Evolutionary conservation across 768 basidiomycete species (phyloP), one percentile per base, ranked within the genome.

Genomic region (Naganishia antarctica): DNA sequence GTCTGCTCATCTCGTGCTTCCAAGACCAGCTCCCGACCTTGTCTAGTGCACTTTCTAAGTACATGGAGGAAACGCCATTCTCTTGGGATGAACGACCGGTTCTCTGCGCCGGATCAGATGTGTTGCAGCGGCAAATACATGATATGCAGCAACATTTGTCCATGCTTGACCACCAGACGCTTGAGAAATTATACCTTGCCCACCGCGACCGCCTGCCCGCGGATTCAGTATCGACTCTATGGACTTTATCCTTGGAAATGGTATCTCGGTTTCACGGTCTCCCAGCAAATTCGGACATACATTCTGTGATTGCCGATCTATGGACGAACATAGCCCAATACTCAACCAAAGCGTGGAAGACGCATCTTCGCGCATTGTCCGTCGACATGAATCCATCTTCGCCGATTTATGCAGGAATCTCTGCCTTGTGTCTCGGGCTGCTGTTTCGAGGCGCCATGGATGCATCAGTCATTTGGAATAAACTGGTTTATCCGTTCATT

Each of bases 161-260:
- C 21, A 41, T 31, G 37, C 21, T 57, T 16, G 53, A 57, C 32
- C 21, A 21, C 26, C 53, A 57, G 15, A 41, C 53, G 1, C 37
- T 57, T n/a, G 53, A 40, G 16, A 57, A 23, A 41, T 25, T 57
- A 11, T 6, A 57, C 12, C 6, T n/a, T 15, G 53, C 53, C 21
- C 23, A 21, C 12, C 53, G 34, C 6, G 12, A 23, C 31, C 12
- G 32, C 34, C 34, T 31, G 12, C 4, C 18, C 8, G 37, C 37
- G 18, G 53, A 57, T 21, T 37, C 37, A 26, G 8, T 57, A 16
- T 57, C 53, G 34, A 41, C 53, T 8, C 9, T 57, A 29, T 57
- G 53, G 53, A 57, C 37, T 21, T 25, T 57, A 25, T 6, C 53
- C 1, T 41, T 57, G 34, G 53, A 57, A 57, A 21, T 57, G 53